Evolutionary conservation across 2,329 filamentous ascomycete genomes (phyloP).

Genomic region (Biscogniauxia mediterranea): DNA sequence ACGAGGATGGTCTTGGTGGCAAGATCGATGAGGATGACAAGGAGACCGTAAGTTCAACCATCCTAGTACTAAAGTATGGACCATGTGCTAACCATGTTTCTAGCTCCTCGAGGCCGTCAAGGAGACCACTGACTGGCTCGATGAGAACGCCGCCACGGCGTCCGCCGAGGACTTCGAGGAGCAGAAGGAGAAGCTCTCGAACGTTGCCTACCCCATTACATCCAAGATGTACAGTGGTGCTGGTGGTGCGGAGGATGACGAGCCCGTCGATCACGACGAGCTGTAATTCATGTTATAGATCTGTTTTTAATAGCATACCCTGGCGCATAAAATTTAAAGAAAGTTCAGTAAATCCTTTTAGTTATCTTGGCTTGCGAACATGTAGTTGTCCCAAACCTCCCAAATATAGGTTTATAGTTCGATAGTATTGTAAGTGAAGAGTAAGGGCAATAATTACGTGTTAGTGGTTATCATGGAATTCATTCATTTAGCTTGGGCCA

Average conservation of each 20-base stretch:
- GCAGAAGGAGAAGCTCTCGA: slow-evolving; percentile 98
- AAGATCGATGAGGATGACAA: slow-evolving; percentile 99
- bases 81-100: slow-evolving; percentile 33
- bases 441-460: no score
- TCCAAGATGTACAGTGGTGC: slow-evolving; percentile 86
- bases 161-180: slow-evolving; percentile 95
- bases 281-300: slow-evolving; percentile 55
- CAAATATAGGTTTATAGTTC: no score
- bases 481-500: no score
- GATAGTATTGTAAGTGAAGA: no score
- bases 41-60: slow-evolving; percentile 68
- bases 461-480: no score
- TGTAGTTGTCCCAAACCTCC: background rate
- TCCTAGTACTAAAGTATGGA: background rate
- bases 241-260: slow-evolving; percentile 69
- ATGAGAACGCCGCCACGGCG: slow-evolving; percentile 86
- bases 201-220: slow-evolving; percentile 96
- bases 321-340: slow-evolving; percentile 29
- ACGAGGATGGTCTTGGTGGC: slow-evolving; percentile 92
- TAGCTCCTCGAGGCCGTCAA: slow-evolving; percentile 91
- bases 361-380: background rate
- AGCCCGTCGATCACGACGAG: slow-evolving; percentile 70
- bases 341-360: slow-evolving; percentile 24
- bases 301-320: slow-evolving; percentile 30
- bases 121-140: slow-evolving; percentile 95